Base-by-base conservation (phyloP, 176 grass and related monocot species). In the Oryza nivara region DNA sequence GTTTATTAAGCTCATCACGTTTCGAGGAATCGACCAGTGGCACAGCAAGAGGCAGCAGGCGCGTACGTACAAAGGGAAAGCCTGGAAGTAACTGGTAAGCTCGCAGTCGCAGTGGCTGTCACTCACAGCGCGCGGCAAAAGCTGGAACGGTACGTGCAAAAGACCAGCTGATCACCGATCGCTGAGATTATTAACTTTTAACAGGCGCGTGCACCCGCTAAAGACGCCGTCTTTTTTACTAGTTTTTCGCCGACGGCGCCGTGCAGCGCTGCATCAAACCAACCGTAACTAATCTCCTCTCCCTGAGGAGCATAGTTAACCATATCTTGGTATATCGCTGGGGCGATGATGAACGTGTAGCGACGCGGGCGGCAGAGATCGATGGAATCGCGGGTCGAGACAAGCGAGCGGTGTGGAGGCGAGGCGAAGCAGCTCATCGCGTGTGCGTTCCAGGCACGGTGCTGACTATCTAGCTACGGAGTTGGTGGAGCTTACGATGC, bases 391-490 rank as follows among this genome's bases (percentile, higher is more conserved):
- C 52, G 25, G 75, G 52, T 64, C 38, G 56, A 65, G 68, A 79
- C 54, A 51, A 19, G n/a, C 14, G 36, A 12, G n/a, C 14, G 36
- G 9, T 11, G 15, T 2, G 25, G 40, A 44, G 43, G 43, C 43
- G 40, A 44, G 43, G 43, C 43, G 43, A 44, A 7, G 40, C 40
- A 7, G 4, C n/a, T 5, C 35, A 36, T 14, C 63, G 38, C 26
- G 19, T 78, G 34, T 78, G 34, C 78, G 71, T 81, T 3, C 47
- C 47, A 30, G 78, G 64, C 85, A 87, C 77, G 77, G 68, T 30
- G 44, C 68, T 67, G 77, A 79, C 83, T 49, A 48, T 48, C 47
- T 48, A 48, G 47, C 43, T 44, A 10, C 8, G 43, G 43, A 9
- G 43, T 10, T 10, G 1, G 43, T 44, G 43, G 43, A 44, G 43